Percentiles rank a stretch among this genome's conserved stretches.
These are phyloP conservation scores for Cladosporium austrohemisphaericum DNA, from an alignment of 2,329 filamentous ascomycete genomes.

Conservation along the genomic window DNA sequence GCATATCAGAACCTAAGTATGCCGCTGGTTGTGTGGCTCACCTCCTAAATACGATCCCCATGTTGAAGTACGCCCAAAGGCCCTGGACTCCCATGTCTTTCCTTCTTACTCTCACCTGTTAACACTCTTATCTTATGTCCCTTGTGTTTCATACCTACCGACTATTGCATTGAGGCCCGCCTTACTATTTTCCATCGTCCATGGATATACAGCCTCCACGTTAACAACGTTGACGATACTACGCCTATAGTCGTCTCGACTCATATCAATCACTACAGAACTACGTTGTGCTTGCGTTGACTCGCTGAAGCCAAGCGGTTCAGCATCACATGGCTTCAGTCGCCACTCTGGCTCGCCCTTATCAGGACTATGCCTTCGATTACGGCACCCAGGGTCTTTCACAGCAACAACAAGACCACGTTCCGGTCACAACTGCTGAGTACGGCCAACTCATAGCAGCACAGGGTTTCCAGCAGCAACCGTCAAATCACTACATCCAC, in stretches of 20 bases:
- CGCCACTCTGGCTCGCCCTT: constrained; percentile 48
- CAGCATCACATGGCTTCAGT: constrained; percentile 5
- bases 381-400: constrained; percentile 43
- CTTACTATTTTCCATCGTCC: constrained; percentile 7
- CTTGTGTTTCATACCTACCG: constrained; percentile 16
- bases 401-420: constrained; percentile 36
- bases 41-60: constrained; percentile 9
- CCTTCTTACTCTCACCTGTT: constrained; percentile 14
- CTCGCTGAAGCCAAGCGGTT: not conserved
- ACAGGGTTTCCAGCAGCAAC: constrained; percentile 23
- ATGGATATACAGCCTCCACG: constrained; percentile 7
- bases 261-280: not conserved
- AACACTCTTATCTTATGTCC: constrained; percentile 16
- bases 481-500: constrained; percentile 11
- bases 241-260: constrained; percentile 11
- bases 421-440: constrained; percentile 19
- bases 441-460: constrained; percentile 26
- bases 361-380: constrained; percentile 46
- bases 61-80: constrained; percentile 12
- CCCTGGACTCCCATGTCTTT: constrained; percentile 15
- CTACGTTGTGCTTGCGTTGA: constrained; percentile 1
- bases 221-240: constrained; percentile 15
- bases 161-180: constrained; percentile 11
- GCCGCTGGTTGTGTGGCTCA: constrained; percentile 12
- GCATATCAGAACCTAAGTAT: constrained; percentile 10